Conservation (phyloP, 2,329 filamentous ascomycete genomes). For the Verticillium longisporum region DNA sequence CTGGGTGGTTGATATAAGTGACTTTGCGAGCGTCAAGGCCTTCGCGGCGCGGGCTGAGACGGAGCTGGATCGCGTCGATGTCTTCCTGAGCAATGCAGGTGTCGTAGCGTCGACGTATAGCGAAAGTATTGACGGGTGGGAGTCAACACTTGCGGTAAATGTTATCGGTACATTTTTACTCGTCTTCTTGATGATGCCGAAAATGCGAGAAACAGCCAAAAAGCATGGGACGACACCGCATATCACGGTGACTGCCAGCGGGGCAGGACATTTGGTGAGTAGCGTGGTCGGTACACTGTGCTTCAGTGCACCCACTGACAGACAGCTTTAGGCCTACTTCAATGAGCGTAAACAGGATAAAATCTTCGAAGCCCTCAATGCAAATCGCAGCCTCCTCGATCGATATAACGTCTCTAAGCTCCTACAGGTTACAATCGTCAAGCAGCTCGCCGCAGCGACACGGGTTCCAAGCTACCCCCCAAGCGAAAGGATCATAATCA, state of each 20-base stretch:
- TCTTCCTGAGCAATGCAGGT: constrained; percentile 29
- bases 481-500: constrained; percentile 28
- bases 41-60: constrained; percentile 24
- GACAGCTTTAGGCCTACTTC: constrained; percentile 20
- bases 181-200: constrained; percentile 33
- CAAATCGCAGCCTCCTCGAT: constrained; percentile 18
- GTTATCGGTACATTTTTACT: constrained; percentile 39
- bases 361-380: constrained; percentile 25
- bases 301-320: not conserved
- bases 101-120: constrained; percentile 13
- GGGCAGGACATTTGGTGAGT: not conserved
- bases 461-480: constrained; percentile 22
- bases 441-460: constrained; percentile 25
- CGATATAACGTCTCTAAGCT: constrained; percentile 29
- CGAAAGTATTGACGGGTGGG: constrained; percentile 28
- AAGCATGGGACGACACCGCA: constrained; percentile 8
- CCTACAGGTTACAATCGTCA: constrained; percentile 21
- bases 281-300: not conserved
- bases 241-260: not conserved
- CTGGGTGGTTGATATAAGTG: constrained; percentile 34
- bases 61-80: constrained; percentile 27
- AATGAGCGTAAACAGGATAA: constrained; percentile 19
- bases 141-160: constrained; percentile 37
- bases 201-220: constrained; percentile 26
- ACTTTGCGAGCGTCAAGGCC: constrained; percentile 15